A percentile compares a stretch with the other conserved stretches of the same genome.
These are phyloP conservation scores for Brasenia schreberi DNA, from an alignment of 164 flowering plant species.

Conservation along the genomic window DNA sequence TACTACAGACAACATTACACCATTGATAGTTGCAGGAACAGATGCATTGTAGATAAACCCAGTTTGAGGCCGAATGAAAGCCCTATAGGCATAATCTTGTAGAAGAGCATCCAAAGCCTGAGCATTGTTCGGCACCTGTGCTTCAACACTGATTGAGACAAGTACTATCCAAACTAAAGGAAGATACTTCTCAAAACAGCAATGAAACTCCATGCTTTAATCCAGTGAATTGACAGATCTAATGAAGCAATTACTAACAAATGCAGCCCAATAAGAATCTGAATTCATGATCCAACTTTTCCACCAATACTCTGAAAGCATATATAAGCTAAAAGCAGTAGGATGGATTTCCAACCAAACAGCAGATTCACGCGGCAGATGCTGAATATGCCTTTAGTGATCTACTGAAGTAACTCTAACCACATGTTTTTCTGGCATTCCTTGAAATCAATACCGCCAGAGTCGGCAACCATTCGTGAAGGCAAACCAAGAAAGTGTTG, in stretches of 20 bases:
- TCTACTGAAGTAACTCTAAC: too few species aligned
- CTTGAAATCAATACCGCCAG: too few species aligned
- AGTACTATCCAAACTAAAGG: background rate
- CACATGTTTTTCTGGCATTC: too few species aligned
- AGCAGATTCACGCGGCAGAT: background rate
- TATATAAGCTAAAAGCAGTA: background rate
- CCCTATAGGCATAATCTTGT: conserved; percentile 78
- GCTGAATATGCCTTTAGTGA: too few species aligned
- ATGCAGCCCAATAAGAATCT: background rate
- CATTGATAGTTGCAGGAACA: conserved; percentile 55
- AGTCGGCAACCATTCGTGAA: too few species aligned
- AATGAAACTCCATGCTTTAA: background rate
- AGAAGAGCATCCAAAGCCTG: conserved; percentile 45
- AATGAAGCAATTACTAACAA: background rate
- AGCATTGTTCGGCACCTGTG: background rate
- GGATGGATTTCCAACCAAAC: background rate
- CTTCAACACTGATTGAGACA: background rate
- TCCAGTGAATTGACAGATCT: background rate
- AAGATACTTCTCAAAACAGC: background rate
- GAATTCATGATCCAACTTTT: background rate
- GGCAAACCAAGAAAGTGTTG: too few species aligned
- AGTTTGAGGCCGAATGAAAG: conserved; percentile 33
- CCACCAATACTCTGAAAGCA: background rate
- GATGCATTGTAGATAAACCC: conserved; percentile 40
- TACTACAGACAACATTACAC: conserved; percentile 51